These are phyloP conservation scores for Colletotrichum agaves DNA, from an alignment of 2,329 filamentous ascomycete genomes.

Conservation along the genomic window DNA sequence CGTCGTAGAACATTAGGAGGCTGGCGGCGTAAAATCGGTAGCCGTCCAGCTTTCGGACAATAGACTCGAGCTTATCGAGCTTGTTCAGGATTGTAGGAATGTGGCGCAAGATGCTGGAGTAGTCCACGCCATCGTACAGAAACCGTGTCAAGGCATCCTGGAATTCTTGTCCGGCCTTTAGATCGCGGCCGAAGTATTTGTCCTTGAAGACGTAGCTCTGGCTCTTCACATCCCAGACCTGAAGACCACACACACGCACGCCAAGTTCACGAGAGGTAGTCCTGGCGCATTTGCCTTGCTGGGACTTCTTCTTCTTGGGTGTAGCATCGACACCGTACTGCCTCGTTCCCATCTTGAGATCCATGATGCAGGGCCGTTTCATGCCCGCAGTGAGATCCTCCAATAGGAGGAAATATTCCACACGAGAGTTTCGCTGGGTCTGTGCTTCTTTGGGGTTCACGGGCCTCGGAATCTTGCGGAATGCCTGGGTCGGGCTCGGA, in stretches of 20 bases:
- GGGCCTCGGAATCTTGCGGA: constrained; percentile 65
- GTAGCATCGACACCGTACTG: constrained; percentile 95
- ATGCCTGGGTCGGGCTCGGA: constrained; percentile 51
- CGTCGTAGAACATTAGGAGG: constrained; percentile 95
- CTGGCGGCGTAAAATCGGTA: constrained; percentile 97
- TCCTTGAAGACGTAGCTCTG: constrained; percentile 95
- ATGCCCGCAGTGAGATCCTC: constrained; percentile 97
- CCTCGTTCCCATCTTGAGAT: constrained; percentile 98
- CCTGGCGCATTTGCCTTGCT: constrained; percentile 89
- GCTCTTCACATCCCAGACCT: constrained; percentile 90
- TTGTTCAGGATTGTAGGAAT: constrained; percentile 90
- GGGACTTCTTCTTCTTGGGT: constrained; percentile 92
- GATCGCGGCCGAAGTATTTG: constrained; percentile 93
- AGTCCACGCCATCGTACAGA: constrained; percentile 87
- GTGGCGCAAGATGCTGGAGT: constrained; percentile 82
- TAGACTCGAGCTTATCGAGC: constrained; percentile 82
- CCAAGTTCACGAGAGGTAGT: constrained; percentile 94
- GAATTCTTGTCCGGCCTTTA: constrained; percentile 90
- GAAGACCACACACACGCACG: constrained; percentile 93
- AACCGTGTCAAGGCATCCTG: constrained; percentile 89
- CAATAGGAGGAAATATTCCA: constrained; percentile 91
- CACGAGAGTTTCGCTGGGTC: constrained; percentile 69
- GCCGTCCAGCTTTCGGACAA: constrained; percentile 80
- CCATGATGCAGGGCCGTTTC: constrained; percentile 95
- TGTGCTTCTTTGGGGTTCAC: constrained; percentile 83